Evolutionary conservation across 75 land plant species (phyloP).

Genomic region (Pseudotsuga menziesii): DNA sequence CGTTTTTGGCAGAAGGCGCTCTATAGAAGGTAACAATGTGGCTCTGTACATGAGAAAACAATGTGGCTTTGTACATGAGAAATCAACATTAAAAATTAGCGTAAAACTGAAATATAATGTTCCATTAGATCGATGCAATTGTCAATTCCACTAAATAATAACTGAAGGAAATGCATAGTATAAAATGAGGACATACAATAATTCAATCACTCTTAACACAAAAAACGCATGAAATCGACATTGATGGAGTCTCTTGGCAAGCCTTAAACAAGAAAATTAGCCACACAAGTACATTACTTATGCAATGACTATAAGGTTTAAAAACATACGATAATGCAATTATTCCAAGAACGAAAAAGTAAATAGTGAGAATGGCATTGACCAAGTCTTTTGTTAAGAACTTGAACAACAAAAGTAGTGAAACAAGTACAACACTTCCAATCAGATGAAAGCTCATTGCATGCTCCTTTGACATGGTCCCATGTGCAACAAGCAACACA

Average conservation of each 20-base stretch:
- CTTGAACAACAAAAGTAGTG: conserved; percentile 91
- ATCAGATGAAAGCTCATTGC: conserved; percentile 97
- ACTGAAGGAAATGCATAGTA: neutral
- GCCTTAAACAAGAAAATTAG: conserved; percentile 94
- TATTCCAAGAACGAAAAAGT: conserved; percentile 91
- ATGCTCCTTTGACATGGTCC: conserved; percentile 97
- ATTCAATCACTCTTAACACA: conserved; percentile 80
- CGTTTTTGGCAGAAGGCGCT: too few relatives aligned
- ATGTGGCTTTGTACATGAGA: too few relatives aligned
- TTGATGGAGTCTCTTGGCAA: conserved; percentile 94
- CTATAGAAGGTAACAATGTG: too few relatives aligned
- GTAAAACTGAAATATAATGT: too few relatives aligned
- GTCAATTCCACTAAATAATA: too few relatives aligned
- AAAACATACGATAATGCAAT: conserved; percentile 78
- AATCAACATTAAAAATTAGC: too few relatives aligned
- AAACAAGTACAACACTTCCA: conserved; percentile 92
- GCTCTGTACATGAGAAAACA: too few relatives aligned
- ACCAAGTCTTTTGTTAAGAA: conserved; percentile 95
- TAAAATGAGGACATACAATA: conserved; percentile 53
- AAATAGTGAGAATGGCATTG: conserved; percentile 81
- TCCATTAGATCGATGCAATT: too few relatives aligned
- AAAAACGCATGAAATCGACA: conserved; percentile 82
- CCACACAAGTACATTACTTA: conserved; percentile 85
- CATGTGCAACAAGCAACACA: conserved; percentile 40
- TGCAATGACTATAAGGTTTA: too few relatives aligned